These are phyloP conservation scores for Telopea speciosissima DNA, from an alignment of 177 flowering plant species.

Conservation along the genomic window DNA sequence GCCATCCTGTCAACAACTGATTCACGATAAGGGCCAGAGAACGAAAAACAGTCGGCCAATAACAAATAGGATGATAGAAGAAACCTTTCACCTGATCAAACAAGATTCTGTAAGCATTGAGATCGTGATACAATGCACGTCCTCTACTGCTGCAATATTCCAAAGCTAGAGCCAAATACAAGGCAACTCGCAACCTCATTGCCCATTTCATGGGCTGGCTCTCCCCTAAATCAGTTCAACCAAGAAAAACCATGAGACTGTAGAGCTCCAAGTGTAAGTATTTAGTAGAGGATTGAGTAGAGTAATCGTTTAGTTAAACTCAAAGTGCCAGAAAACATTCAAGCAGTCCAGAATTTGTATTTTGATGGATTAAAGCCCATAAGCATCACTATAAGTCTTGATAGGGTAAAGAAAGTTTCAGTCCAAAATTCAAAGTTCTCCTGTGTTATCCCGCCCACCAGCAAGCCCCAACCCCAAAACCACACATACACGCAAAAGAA, in stretches of 20 bases:
- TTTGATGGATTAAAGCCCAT: not conserved
- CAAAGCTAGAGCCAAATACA: constrained; percentile 17
- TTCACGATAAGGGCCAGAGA: not conserved
- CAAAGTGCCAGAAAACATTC: not conserved
- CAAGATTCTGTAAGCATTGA: constrained; percentile 8
- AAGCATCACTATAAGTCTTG: not conserved
- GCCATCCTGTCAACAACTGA: not conserved
- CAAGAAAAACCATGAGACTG: not conserved
- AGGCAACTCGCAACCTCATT: constrained; percentile 16
- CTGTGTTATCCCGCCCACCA: too few relatives aligned
- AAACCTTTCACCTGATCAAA: constrained; percentile 8
- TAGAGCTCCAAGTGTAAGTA: not conserved
- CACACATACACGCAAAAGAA: not conserved
- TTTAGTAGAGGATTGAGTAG: not conserved
- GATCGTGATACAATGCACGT: constrained; percentile 15
- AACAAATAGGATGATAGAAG: not conserved
- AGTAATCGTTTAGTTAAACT: not conserved
- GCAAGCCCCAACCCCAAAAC: not conserved
- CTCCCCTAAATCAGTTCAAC: constrained; percentile 8
- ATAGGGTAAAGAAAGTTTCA: not conserved
- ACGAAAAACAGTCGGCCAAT: not conserved
- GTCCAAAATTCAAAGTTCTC: not conserved
- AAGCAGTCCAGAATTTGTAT: not conserved
- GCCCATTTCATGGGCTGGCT: constrained; percentile 20
- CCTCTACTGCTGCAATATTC: constrained; percentile 19